Evolutionary conservation across 306 rosid species (phyloP).

Genomic region (Quercus mongolica): DNA sequence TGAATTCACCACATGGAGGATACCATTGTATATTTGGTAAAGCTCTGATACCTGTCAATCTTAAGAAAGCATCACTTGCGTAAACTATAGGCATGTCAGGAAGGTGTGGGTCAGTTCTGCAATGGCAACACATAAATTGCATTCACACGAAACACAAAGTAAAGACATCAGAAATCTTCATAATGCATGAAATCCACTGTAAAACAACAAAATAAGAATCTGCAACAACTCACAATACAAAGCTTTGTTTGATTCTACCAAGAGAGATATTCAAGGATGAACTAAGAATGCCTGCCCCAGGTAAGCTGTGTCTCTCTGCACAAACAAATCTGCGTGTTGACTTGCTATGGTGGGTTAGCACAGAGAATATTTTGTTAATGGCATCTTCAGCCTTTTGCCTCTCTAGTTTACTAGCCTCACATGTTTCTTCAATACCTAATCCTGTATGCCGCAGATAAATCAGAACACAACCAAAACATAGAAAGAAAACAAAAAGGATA

Average conservation of each 20-base stretch:
- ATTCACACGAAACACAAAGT: slow-evolving; percentile 21
- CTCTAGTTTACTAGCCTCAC: slow-evolving; percentile 75
- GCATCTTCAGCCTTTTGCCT: slow-evolving; percentile 61
- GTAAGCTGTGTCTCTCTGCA: slow-evolving; percentile 62
- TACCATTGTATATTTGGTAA: background rate
- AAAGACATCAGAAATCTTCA: slow-evolving; percentile 32
- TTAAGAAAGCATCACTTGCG: slow-evolving; percentile 85
- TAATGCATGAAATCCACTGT: slow-evolving; percentile 11
- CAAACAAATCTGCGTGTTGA: slow-evolving; percentile 70
- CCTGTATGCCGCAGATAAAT: slow-evolving; percentile 35
- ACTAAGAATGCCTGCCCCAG: slow-evolving; percentile 62
- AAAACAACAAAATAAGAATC: slow-evolving; percentile 47
- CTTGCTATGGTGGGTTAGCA: slow-evolving; percentile 76
- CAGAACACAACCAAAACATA: slow-evolving; percentile 15
- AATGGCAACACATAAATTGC: slow-evolving; percentile 27
- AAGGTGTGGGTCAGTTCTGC: slow-evolving; percentile 80
- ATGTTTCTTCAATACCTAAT: slow-evolving; percentile 56
- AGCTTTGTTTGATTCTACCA: slow-evolving; percentile 99
- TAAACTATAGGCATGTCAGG: slow-evolving; percentile 89
- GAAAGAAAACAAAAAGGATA: background rate
- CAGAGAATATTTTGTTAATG: slow-evolving; percentile 61
- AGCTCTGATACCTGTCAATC: slow-evolving; percentile 66
- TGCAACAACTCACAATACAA: slow-evolving; percentile 98
- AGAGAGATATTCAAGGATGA: slow-evolving; percentile 90
- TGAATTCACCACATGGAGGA: background rate